These are phyloP conservation scores for Selaginella moellendorffii DNA, from an alignment of 75 land plant genomes.

Conservation along the genomic window DNA sequence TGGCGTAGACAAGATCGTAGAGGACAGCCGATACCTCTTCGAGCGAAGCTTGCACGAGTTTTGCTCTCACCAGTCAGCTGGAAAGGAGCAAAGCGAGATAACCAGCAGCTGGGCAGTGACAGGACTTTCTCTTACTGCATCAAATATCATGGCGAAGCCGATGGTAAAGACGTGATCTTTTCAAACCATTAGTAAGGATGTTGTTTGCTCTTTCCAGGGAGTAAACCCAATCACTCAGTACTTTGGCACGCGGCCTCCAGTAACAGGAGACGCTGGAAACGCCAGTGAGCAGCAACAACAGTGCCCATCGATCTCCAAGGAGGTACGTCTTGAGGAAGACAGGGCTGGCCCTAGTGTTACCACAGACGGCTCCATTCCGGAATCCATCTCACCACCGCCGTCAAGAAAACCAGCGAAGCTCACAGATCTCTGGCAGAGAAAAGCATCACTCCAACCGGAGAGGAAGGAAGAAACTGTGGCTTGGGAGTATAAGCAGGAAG, in stretches of 20 bases:
- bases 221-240: constrained; percentile 30
- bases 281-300: background rate
- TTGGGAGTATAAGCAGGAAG: constrained; percentile 47
- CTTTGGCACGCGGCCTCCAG: constrained; percentile 16
- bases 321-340: background rate
- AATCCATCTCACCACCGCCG: background rate
- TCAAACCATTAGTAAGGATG: background rate
- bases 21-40: constrained; percentile 69
- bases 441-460: no score
- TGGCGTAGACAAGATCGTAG: constrained; percentile 66
- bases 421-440: constrained; percentile 13
- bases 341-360: background rate
- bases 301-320: background rate
- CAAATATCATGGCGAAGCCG: constrained; percentile 50
- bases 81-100: constrained; percentile 11
- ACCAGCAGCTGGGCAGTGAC: constrained; percentile 52
- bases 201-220: constrained; percentile 23
- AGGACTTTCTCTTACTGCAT: constrained; percentile 59
- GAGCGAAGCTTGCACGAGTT: constrained; percentile 61
- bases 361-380: background rate
- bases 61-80: constrained; percentile 29
- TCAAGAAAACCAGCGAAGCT: background rate
- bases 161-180: constrained; percentile 28
- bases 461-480: background rate
- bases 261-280: background rate